These are phyloP conservation scores for Trichoderma erinaceum DNA, from an alignment of 495 filamentous ascomycete genomes.

Conservation along the genomic window DNA sequence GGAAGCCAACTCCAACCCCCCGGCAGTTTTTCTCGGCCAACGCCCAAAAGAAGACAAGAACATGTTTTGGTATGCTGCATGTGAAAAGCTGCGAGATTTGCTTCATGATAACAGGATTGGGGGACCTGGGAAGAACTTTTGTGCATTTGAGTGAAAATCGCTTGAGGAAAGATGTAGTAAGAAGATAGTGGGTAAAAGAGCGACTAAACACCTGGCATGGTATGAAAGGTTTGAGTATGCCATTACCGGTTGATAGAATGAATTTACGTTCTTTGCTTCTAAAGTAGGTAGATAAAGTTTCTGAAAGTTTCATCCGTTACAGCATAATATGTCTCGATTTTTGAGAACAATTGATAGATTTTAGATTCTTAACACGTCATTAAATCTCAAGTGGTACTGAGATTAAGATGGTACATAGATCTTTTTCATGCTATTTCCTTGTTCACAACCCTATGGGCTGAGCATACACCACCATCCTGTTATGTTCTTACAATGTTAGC, in stretches of 20 bases:
- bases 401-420: too few relatives aligned
- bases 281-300: neutral
- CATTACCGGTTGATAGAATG: neutral
- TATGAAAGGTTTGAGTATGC: neutral
- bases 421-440: too few relatives aligned
- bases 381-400: too few relatives aligned
- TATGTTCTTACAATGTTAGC: too few relatives aligned
- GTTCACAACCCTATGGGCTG: too few relatives aligned
- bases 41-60: neutral
- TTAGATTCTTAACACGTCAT: too few relatives aligned
- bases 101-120: neutral
- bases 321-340: too few relatives aligned
- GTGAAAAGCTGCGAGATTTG: neutral
- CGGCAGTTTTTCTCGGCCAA: neutral
- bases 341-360: too few relatives aligned
- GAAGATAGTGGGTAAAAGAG: neutral
- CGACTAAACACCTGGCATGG: neutral
- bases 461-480: too few relatives aligned
- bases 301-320: neutral
- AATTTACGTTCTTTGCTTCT: neutral
- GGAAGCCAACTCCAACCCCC: neutral
- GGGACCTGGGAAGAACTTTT: neutral
- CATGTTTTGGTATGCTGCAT: neutral
- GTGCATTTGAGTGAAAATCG: too few relatives aligned
- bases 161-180: too few relatives aligned